Evolutionary conservation across 225 moss, liverwort and hornwort species (phyloP), one percentile per base, ranked within the genome.

Genomic region (Polytrichum commune): DNA sequence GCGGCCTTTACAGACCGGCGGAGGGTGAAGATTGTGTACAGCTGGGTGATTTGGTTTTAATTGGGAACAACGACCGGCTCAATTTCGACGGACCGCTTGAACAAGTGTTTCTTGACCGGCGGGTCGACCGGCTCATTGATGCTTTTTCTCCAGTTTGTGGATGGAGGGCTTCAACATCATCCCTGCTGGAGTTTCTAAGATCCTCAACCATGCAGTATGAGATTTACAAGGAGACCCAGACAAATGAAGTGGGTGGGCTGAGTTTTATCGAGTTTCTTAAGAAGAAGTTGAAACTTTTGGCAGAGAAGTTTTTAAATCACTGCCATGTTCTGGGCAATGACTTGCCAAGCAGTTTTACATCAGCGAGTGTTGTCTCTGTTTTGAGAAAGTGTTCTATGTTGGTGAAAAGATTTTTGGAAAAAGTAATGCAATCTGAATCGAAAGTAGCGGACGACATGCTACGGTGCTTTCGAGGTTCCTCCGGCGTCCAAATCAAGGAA

Each of bases 101-200:
- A 16, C 55, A 69, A 55, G 72, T 92, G 16, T 90, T 75, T 75
- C 86, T 92, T 5, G 86, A 87, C 20, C 54, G 72, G 18, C 82
- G 90, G 60, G 79, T 86, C 19, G 73, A 84, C 58, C 83, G 86
- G 26, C 74, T 92, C 10, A 73, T 70, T 53, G 76, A 73, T 71
- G 85, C 90, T 16, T 76, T 92, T 70, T 78, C 76, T 68, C 69
- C 74, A 27, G 62, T 68, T 54, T 68, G 78, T 35, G 90, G 88
- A 64, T 92, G 88, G 85, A 76, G 75, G 35, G 78, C 76, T 2
- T 85, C 72, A 8, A 73, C 74, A 26, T 65, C 60, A 53, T 33
- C 54, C 2, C 2, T 81, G 13, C 58, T 77, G 1, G 35, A 65
- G 26, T 81, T 89, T 30, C n/a, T 89, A 29, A 73, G 8, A 20